Conservation (phyloP, 2,329 filamentous ascomycete genomes). For the Exophiala aquamarina region DNA sequence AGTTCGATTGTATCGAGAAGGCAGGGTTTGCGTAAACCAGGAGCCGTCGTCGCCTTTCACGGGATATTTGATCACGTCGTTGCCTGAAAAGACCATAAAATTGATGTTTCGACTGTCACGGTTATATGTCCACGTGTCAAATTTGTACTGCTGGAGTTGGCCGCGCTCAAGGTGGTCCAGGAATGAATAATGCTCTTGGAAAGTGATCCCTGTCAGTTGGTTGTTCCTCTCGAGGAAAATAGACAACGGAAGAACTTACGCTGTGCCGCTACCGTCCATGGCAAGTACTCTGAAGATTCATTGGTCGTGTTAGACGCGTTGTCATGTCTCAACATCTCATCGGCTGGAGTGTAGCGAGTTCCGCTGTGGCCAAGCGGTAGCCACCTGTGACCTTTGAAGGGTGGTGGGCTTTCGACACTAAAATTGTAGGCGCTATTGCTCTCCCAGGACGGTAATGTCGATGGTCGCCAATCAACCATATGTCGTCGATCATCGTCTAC, state of each 20-base stretch:
- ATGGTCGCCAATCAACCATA: constrained; percentile 35
- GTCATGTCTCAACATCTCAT: not conserved
- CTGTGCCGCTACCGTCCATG: constrained; percentile 37
- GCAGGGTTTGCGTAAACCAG: constrained; percentile 39
- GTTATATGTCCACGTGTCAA: constrained; percentile 47
- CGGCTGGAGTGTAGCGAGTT: constrained; percentile 23
- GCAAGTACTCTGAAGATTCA: constrained; percentile 19
- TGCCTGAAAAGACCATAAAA: constrained; percentile 35
- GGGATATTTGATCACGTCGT: constrained; percentile 47
- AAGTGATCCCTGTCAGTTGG: constrained; percentile 30
- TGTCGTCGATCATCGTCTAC: constrained; percentile 7
- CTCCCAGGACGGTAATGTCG: constrained; percentile 35
- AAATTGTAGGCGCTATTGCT: constrained; percentile 31
- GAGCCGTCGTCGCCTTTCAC: constrained; percentile 50
- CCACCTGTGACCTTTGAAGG: constrained; percentile 49
- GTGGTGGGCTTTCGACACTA: constrained; percentile 32
- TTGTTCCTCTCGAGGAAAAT: constrained; percentile 1
- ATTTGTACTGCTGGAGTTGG: constrained; percentile 44
- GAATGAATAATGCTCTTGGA: constrained; percentile 49
- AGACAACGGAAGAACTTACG: constrained; percentile 30
- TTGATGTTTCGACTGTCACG: constrained; percentile 53
- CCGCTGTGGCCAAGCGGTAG: constrained; percentile 45
- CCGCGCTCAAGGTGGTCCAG: constrained; percentile 47
- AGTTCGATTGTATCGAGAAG: constrained; percentile 39
- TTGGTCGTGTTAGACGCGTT: not conserved